Conservation (phyloP, 495 filamentous ascomycete species). For the Alectoria sarmentosa region DNA sequence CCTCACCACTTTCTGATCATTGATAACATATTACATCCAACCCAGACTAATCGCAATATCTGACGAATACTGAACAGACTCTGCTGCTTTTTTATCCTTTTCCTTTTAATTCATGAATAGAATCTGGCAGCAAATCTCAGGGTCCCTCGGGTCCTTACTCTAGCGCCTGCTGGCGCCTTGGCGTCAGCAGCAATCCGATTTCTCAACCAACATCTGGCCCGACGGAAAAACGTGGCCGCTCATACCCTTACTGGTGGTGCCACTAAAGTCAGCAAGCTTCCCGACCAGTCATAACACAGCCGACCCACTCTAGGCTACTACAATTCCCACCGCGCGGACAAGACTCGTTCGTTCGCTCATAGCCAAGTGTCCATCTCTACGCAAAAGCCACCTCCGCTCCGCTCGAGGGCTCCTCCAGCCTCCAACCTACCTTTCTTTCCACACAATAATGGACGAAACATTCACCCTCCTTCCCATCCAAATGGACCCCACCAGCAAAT, state of each 20-base stretch:
- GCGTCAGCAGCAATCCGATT: background rate
- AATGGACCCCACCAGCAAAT: constrained; percentile 71
- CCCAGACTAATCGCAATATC: too few relatives aligned
- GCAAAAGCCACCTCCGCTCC: background rate
- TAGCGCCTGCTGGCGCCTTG: background rate
- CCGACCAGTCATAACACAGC: background rate
- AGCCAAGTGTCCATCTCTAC: background rate
- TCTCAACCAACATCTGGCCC: background rate
- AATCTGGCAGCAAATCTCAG: too few relatives aligned
- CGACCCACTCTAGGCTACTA: background rate
- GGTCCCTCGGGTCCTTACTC: too few relatives aligned
- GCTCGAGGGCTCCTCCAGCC: background rate
- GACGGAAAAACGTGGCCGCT: background rate
- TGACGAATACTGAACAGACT: too few relatives aligned
- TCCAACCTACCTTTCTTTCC: background rate
- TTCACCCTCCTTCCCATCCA: constrained; percentile 77
- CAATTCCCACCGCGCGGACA: background rate
- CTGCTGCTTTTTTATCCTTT: too few relatives aligned
- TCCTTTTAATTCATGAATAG: too few relatives aligned
- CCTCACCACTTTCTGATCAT: too few relatives aligned
- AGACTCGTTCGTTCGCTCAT: background rate
- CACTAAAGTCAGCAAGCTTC: background rate
- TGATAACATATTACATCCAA: too few relatives aligned
- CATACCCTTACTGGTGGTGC: background rate
- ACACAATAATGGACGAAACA: constrained; percentile 57